Evolutionary conservation across 176 grass and related monocot species (phyloP).

Genomic region (Saccharum officinarum): DNA sequence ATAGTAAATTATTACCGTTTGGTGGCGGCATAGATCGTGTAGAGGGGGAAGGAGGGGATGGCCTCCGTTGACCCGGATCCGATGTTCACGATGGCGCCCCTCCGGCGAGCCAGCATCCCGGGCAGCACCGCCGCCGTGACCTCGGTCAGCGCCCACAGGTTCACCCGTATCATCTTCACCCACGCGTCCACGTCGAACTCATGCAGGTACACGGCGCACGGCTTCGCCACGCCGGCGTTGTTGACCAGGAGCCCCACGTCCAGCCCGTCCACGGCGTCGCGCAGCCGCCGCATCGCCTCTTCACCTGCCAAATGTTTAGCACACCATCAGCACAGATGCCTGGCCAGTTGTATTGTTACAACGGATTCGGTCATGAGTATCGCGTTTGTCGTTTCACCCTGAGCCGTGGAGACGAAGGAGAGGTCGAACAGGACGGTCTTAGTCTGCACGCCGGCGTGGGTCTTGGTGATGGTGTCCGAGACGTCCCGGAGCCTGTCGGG

Average conservation of each 20-base stretch:
- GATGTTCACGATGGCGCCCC: conserved; percentile 54
- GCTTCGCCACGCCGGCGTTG: conserved; percentile 50
- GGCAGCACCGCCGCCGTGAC: conserved; percentile 45
- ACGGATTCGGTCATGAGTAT: neutral
- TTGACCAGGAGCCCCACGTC: conserved; percentile 65
- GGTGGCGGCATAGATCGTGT: conserved; percentile 38
- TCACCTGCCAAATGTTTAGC: neutral
- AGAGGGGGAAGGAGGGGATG: conserved; percentile 49
- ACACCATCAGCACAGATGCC: too few relatives aligned
- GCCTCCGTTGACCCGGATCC: conserved; percentile 32
- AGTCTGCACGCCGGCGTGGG: neutral
- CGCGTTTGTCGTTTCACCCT: neutral
- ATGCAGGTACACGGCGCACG: conserved; percentile 31
- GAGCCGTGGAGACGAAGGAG: neutral
- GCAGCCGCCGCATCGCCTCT: conserved; percentile 1
- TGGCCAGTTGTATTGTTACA: neutral
- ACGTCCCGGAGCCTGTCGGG: conserved; percentile 42
- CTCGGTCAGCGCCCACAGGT: conserved; percentile 41
- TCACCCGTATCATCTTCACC: conserved; percentile 27
- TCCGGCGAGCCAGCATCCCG: conserved; percentile 37
- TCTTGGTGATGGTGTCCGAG: conserved; percentile 1
- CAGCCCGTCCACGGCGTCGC: conserved; percentile 7
- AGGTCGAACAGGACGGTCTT: conserved; percentile 46
- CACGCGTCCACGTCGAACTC: conserved; percentile 46
- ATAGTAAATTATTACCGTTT: neutral